These are phyloP conservation scores for Amorphotheca resinae DNA, from an alignment of 495 filamentous ascomycete genomes.

Conservation along the genomic window DNA sequence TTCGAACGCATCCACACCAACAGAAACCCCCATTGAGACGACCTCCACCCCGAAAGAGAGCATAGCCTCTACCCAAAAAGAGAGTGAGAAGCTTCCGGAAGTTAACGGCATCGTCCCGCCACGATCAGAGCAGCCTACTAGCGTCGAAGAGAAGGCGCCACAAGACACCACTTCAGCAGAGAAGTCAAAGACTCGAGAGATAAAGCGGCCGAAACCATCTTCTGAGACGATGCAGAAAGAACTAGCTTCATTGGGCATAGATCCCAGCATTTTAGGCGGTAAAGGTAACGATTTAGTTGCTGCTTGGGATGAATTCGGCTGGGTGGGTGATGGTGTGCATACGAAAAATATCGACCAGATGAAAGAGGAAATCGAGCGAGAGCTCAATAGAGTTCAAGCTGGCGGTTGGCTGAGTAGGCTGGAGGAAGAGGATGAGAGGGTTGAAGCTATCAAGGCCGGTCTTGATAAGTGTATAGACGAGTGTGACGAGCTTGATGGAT, in stretches of 20 bases:
- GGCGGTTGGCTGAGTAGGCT: slow-evolving; percentile 84
- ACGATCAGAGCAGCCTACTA: slow-evolving; percentile 23
- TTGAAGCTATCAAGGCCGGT: slow-evolving; percentile 67
- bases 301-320: slow-evolving; percentile 77
- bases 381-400: slow-evolving; percentile 80
- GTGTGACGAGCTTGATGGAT: slow-evolving; percentile 88
- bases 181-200: slow-evolving; percentile 19
- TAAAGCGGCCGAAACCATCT: slow-evolving; percentile 43
- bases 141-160: slow-evolving; percentile 23
- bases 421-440: slow-evolving; percentile 79
- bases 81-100: slow-evolving; percentile 31
- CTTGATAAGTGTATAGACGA: slow-evolving; percentile 83
- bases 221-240: slow-evolving; percentile 69
- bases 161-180: slow-evolving; percentile 27
- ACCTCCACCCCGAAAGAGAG: slow-evolving; percentile 19
- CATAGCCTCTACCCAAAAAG: slow-evolving; percentile 15
- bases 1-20: slow-evolving; percentile 19
- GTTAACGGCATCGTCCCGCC: slow-evolving; percentile 37
- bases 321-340: slow-evolving; percentile 64
- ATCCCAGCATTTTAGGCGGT: slow-evolving; percentile 53
- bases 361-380: slow-evolving; percentile 70
- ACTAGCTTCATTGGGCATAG: slow-evolving; percentile 62
- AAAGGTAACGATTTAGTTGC: slow-evolving; percentile 55
- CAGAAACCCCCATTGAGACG: slow-evolving; percentile 13
- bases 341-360: slow-evolving; percentile 68